Percentiles rank a stretch among this genome's conserved stretches.
Evolutionary conservation across 2,329 filamentous ascomycete species (phyloP).

Genomic region (Cladosporium sp.): DNA sequence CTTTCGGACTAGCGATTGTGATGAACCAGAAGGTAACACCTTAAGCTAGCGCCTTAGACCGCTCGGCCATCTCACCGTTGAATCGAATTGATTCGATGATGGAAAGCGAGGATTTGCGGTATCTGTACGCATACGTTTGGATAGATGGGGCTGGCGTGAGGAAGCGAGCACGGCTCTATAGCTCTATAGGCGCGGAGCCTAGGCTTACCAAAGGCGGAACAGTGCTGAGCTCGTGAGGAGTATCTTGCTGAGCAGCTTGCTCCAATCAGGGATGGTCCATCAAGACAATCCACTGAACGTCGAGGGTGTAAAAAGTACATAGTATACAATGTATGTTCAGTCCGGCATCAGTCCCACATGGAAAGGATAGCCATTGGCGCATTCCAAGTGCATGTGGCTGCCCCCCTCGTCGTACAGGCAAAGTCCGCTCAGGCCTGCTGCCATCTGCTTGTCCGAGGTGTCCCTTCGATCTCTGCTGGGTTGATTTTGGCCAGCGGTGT

Average conservation of each 20-base stretch:
- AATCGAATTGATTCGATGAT: background rate
- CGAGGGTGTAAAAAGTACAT: background rate
- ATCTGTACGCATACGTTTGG: background rate
- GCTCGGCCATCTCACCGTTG: conserved; percentile 21
- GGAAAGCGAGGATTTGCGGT: background rate
- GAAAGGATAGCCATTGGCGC: background rate
- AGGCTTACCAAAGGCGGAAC: background rate
- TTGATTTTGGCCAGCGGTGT: background rate
- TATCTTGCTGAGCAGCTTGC: background rate
- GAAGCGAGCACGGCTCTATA: no score
- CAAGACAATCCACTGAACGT: background rate
- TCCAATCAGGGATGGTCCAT: background rate
- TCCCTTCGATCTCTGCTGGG: background rate
- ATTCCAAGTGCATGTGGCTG: background rate
- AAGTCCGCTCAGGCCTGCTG: background rate
- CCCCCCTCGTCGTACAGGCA: background rate
- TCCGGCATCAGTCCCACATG: background rate
- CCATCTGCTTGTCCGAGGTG: background rate
- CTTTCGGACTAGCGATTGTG: conserved; percentile 32
- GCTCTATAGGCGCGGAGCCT: background rate
- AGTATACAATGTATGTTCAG: background rate
- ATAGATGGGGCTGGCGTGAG: background rate
- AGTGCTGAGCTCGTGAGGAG: background rate
- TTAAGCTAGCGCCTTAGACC: conserved; percentile 37
- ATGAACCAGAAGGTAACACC: conserved; percentile 20